These are phyloP conservation scores for Pyrus betulifolia DNA, from an alignment of 306 rosid genomes.

Conservation along the genomic window DNA sequence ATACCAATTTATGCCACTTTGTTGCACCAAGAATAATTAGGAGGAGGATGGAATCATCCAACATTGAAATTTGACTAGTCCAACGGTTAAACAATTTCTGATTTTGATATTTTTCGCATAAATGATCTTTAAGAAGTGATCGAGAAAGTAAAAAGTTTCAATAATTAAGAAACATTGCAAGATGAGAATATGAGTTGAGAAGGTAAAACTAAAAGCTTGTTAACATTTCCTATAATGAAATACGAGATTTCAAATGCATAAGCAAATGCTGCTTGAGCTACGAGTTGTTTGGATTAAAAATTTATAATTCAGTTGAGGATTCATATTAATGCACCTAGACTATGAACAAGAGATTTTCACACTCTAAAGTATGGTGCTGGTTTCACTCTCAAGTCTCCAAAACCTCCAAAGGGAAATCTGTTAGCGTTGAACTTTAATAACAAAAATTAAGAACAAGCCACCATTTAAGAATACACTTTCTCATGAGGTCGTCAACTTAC, in stretches of 20 bases:
- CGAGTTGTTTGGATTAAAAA: neutral
- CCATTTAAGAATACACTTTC: neutral
- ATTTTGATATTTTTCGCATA: too few relatives aligned
- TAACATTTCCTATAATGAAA: fast-evolving
- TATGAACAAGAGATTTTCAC: conserved; percentile 1
- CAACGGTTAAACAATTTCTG: neutral
- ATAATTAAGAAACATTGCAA: too few relatives aligned
- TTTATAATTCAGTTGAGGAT: too few relatives aligned
- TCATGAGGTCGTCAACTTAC: too few relatives aligned
- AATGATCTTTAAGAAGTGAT: neutral
- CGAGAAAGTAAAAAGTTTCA: too few relatives aligned
- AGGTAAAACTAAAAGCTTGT: neutral
- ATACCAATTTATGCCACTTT: neutral
- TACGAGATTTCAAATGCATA: too few relatives aligned
- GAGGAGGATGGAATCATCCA: neutral
- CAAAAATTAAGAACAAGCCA: neutral
- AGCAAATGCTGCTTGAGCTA: neutral
- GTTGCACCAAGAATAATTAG: neutral
- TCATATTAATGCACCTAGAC: neutral
- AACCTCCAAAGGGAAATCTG: neutral
- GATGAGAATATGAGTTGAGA: neutral
- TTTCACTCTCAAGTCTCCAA: conserved; percentile 1
- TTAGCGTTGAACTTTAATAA: neutral
- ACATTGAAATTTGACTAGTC: too few relatives aligned
- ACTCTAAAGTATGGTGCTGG: neutral